A percentile compares a stretch with the other conserved stretches of the same genome.
Conservation (phyloP, 139 green algal genomes). For the Dunaliella primolecta region DNA sequence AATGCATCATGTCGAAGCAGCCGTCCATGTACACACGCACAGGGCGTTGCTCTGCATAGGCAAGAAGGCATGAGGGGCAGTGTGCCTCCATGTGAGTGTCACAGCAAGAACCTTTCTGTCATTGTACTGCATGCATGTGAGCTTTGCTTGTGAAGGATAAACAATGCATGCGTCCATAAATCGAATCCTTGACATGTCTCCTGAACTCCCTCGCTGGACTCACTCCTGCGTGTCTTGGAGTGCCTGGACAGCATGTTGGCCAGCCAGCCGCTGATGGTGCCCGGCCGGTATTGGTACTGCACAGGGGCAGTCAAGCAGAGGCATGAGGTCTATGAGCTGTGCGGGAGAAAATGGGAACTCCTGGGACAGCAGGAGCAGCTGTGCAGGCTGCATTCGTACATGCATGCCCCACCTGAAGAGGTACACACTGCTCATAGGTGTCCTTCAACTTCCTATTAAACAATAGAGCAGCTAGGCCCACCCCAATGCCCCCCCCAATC, state of each 20-base stretch:
- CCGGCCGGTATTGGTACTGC: constrained; percentile 90
- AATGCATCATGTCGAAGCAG: constrained; percentile 99
- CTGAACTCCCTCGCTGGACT: no score
- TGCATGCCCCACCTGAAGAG: constrained; percentile 36
- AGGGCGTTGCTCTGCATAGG: constrained; percentile 51
- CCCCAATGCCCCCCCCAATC: neutral
- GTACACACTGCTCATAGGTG: constrained; percentile 39
- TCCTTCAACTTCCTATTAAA: neutral
- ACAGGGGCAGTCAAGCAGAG: neutral
- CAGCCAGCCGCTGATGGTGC: constrained; percentile 81
- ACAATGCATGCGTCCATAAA: no score
- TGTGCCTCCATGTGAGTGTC: no score
- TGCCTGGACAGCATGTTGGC: constrained; percentile 67
- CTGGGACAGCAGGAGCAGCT: no score
- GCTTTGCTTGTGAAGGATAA: no score
- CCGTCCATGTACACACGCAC: constrained; percentile 98
- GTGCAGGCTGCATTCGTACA: no score
- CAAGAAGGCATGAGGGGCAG: no score
- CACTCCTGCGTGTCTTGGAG: constrained; percentile 72
- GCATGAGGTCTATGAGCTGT: no score
- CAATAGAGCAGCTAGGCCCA: neutral
- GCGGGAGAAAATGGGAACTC: no score
- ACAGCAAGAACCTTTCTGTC: neutral
- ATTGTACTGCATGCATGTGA: no score
- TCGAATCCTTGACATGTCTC: no score